A percentile compares a stretch with the other conserved stretches of the same genome.
Conservation (phyloP, 2,329 filamentous ascomycete species). For the Epichloe bromicola region DNA sequence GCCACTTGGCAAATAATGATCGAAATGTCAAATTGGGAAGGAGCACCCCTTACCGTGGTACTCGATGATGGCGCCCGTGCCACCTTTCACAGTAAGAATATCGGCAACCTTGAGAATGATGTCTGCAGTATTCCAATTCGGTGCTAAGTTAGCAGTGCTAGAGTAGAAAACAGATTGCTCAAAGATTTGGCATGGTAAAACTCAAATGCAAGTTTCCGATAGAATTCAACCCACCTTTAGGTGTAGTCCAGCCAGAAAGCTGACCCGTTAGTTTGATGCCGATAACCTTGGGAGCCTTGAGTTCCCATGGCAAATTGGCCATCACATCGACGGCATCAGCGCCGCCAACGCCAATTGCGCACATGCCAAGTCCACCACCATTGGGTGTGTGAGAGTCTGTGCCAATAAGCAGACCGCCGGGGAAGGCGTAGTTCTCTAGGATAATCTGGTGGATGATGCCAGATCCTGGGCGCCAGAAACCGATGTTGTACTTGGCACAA, state of each 20-base stretch:
- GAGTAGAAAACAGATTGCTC: background rate
- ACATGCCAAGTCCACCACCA: slow-evolving; percentile 89
- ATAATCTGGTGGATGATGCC: slow-evolving; percentile 99
- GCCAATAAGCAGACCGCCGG: slow-evolving; percentile 92
- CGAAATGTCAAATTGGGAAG: no score
- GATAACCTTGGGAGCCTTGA: slow-evolving; percentile 95
- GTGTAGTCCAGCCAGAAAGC: slow-evolving; percentile 80
- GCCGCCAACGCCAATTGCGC: slow-evolving; percentile 91
- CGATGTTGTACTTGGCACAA: slow-evolving; percentile 99
- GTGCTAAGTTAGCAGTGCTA: background rate
- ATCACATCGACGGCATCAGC: slow-evolving; percentile 98
- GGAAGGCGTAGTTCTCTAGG: slow-evolving; percentile 98
- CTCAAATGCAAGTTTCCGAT: background rate
- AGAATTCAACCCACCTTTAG: slow-evolving; percentile 56
- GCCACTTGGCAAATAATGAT: no score
- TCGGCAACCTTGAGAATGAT: slow-evolving; percentile 96
- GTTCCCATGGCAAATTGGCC: slow-evolving; percentile 92
- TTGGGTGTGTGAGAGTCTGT: slow-evolving; percentile 98
- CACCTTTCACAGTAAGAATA: slow-evolving; percentile 94
- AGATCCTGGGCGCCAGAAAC: slow-evolving; percentile 97
- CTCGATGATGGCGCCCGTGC: slow-evolving; percentile 82
- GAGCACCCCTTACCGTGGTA: slow-evolving; percentile 35
- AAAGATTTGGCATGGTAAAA: background rate
- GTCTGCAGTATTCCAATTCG: slow-evolving; percentile 36
- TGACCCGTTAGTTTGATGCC: slow-evolving; percentile 89